Evolutionary conservation across 768 basidiomycete genomes (phyloP).

Genomic region (Termitomyces sp.): DNA sequence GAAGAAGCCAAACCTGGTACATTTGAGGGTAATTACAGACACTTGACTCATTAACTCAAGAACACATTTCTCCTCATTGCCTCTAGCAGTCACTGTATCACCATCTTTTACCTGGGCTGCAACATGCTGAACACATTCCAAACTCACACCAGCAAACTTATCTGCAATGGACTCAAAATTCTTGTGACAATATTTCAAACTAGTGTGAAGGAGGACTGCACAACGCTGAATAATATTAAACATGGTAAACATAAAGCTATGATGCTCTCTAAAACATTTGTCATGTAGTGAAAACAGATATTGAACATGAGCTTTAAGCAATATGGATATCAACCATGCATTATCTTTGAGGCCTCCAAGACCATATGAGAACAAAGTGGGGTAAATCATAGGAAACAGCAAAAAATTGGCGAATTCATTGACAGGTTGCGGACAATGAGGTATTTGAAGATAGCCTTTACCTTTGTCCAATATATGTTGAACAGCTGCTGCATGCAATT

Average conservation of each 20-base stretch:
- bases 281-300: slow-evolving; percentile 30
- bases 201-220: not conserved
- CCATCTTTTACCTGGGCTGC: not conserved
- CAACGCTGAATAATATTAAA: too few species aligned
- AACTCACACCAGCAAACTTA: not conserved
- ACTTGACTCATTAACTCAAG: slow-evolving; percentile 14
- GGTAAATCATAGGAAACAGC: slow-evolving; percentile 7
- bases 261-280: not conserved
- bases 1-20: slow-evolving; percentile 22
- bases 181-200: slow-evolving; percentile 17
- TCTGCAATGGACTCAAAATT: slow-evolving; percentile 17
- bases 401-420: slow-evolving; percentile 4
- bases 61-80: slow-evolving; percentile 7
- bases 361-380: not conserved
- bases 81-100: not conserved
- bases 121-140: not conserved
- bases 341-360: slow-evolving; percentile 37
- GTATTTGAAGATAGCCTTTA: not conserved
- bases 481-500: slow-evolving; percentile 3
- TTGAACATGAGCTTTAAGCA: slow-evolving; percentile 28
- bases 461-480: not conserved
- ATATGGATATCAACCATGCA: slow-evolving; percentile 11
- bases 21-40: not conserved
- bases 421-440: not conserved
- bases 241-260: too few species aligned